Conservation (phyloP, 805 yeast genomes). For the Yarrowia alimentaria region DNA sequence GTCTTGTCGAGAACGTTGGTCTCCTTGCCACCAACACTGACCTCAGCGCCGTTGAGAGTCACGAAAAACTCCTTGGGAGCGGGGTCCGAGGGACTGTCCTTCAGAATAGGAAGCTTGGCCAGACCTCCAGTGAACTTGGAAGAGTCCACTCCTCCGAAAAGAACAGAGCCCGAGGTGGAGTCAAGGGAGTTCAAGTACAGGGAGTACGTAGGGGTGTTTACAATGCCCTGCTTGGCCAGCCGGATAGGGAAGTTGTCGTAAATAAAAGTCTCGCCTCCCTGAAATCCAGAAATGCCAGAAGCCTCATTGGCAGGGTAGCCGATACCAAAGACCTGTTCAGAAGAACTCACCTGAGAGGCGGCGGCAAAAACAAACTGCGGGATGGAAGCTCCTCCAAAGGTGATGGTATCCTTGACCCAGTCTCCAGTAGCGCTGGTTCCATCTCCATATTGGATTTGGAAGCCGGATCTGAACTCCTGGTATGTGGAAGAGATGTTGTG, state of each 20-base stretch:
- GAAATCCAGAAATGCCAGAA: background rate
- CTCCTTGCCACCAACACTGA: constrained; percentile 36
- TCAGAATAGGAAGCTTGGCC: constrained; percentile 34
- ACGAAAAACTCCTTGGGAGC: background rate
- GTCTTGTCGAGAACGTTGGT: constrained; percentile 39
- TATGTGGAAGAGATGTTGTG: constrained; percentile 34
- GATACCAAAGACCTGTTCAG: constrained; percentile 31
- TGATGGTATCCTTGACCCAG: constrained; percentile 62
- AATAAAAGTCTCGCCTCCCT: background rate
- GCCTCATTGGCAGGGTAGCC: constrained; percentile 29
- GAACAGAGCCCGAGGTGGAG: constrained; percentile 47
- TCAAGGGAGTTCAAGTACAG: constrained; percentile 46
- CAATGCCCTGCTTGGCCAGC: constrained; percentile 44
- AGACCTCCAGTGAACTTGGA: constrained; percentile 54
- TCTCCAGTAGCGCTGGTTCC: constrained; percentile 44
- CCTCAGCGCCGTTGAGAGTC: constrained; percentile 29
- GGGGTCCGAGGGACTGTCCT: constrained; percentile 10
- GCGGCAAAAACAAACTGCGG: constrained; percentile 32
- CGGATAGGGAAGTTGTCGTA: constrained; percentile 39
- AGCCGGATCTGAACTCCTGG: constrained; percentile 31
- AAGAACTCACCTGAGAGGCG: constrained; percentile 18
- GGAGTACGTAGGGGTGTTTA: constrained; percentile 45
- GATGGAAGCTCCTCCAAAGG: constrained; percentile 48
- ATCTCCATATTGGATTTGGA: constrained; percentile 41
- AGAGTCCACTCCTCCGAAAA: constrained; percentile 69